A percentile compares a stretch with the other conserved stretches of the same genome.
These are phyloP conservation scores for Lachnellula hyalina DNA, from an alignment of 2,329 filamentous ascomycete genomes.

Conservation along the genomic window DNA sequence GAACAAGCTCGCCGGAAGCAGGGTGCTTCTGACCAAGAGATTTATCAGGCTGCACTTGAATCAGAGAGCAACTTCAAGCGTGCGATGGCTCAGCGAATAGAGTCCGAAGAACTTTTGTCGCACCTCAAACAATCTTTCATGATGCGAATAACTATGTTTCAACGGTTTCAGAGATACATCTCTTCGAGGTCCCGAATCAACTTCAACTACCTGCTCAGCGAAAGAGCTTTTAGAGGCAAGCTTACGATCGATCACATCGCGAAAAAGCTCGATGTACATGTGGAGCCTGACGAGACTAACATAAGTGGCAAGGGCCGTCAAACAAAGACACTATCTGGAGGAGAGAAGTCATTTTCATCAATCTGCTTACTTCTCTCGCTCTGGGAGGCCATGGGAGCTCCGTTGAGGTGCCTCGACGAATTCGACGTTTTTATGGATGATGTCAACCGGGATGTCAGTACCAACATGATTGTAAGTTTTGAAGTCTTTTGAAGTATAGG, in stretches of 20 bases:
- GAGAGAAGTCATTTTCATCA: slow-evolving; percentile 96
- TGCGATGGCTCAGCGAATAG: slow-evolving; percentile 40
- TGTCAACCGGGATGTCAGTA: slow-evolving; percentile 88
- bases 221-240: slow-evolving; percentile 81
- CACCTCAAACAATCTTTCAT: slow-evolving; percentile 55
- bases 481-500: slow-evolving; percentile 1
- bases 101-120: slow-evolving; percentile 38
- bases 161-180: slow-evolving; percentile 75
- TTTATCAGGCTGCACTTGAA: slow-evolving; percentile 43
- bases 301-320: slow-evolving; percentile 66
- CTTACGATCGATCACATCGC: slow-evolving; percentile 71
- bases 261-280: slow-evolving; percentile 72
- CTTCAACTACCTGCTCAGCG: slow-evolving; percentile 83
- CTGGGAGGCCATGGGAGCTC: slow-evolving; percentile 98
- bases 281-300: slow-evolving; percentile 66
- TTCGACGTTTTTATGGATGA: slow-evolving; percentile 99
- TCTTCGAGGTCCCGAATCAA: slow-evolving; percentile 79
- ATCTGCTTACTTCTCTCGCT: slow-evolving; percentile 89
- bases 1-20: slow-evolving; percentile 49
- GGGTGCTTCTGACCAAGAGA: slow-evolving; percentile 61
- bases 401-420: slow-evolving; percentile 90
- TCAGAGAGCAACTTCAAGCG: slow-evolving; percentile 37
- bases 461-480: slow-evolving; percentile 77
- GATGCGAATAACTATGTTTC: slow-evolving; percentile 70
- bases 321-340: slow-evolving; percentile 89